Base-by-base conservation (phyloP, 2,329 filamentous ascomycete genomes). In the Teratosphaeria nubilosa region DNA sequence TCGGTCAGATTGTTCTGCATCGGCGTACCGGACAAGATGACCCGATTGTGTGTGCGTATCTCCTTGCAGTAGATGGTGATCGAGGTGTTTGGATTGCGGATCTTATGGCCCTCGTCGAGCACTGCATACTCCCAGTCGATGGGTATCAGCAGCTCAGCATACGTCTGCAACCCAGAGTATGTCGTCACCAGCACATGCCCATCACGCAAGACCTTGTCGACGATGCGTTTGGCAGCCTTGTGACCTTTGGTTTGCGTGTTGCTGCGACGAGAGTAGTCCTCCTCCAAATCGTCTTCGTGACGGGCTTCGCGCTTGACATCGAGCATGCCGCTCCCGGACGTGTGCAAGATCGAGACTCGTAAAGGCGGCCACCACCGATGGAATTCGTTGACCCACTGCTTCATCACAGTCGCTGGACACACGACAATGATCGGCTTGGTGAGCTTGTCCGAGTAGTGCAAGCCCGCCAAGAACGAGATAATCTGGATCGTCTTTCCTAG, bases 301-400 rank as follows among this genome's bases (percentile, higher is more conserved):
- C 78, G 79, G 58, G 77, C 77, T 68, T 86, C 84, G 54, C 75
- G 78, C 51, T 76, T 75, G 25, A 95, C 78, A 63, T 95, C 91
- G 56, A 96, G 77, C 92, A 99, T 97, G 20, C 94, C 95, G 71
- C 91, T 97, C 2, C 94, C 94, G 4, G 94, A 96, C 0, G 90
- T 90, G 70, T 99, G 94, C 54, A 99, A 73, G 61, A 99, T 97
- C 0, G 91, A 95, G 5, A 99, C 94, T 50, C 95, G 84, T 32
- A 99, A 78, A n/a, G 94, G 87, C n/a, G 94, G 94, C 95, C 95
- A 99, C 95, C 95, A 99, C 13, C 87, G 85, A 74, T 99, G 95
- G 66, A 99, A 97, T 69, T 99, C 94, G 63, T 95, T 95, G 13
- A 96, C 94, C 94, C 94, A 99, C 71, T 99, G 94, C 61, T 90